Conservation (phyloP, 1,284 basidiomycete species). For the Cutaneotrichosporon daszewskae region DNA sequence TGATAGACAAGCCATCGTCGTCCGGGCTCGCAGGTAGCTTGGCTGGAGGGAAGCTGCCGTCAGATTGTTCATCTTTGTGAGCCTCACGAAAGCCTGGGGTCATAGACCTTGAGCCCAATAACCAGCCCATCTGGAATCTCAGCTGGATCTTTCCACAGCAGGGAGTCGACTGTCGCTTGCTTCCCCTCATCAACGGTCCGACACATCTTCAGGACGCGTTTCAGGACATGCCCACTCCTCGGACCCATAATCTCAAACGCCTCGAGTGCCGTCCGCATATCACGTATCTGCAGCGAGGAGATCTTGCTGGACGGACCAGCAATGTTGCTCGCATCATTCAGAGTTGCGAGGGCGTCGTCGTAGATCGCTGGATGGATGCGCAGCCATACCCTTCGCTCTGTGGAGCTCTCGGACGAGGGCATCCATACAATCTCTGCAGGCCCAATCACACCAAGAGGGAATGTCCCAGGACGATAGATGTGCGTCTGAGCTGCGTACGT, state of each 20-base stretch:
- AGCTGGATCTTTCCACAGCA: slow-evolving; percentile 59
- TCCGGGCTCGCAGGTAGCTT: slow-evolving; percentile 1
- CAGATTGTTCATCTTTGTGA: background rate
- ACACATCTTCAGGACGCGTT: slow-evolving; percentile 61
- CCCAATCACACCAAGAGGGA: slow-evolving; percentile 65
- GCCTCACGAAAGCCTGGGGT: slow-evolving; percentile 54
- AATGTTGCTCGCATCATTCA: too few species aligned
- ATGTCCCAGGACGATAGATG: slow-evolving; percentile 48
- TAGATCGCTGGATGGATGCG: slow-evolving; percentile 70
- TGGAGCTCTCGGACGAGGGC: slow-evolving; percentile 29
- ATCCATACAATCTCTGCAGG: slow-evolving; percentile 72
- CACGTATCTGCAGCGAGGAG: slow-evolving; percentile 57
- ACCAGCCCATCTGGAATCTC: slow-evolving; percentile 66
- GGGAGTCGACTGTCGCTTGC: slow-evolving; percentile 61
- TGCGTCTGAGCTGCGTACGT: slow-evolving; percentile 33
- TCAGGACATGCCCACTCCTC: slow-evolving; percentile 68
- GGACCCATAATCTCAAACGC: slow-evolving; percentile 83
- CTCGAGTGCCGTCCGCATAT: slow-evolving; percentile 65
- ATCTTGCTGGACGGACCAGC: slow-evolving; percentile 1
- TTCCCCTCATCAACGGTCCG: slow-evolving; percentile 57
- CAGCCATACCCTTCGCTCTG: slow-evolving; percentile 56
- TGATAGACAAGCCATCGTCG: background rate
- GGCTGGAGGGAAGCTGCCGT: slow-evolving; percentile 27
- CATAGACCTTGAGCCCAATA: slow-evolving; percentile 68
- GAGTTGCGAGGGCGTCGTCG: slow-evolving; percentile 50